Base-by-base conservation (phyloP, 2,329 filamentous ascomycete species). In the Calonectria hongkongensis region DNA sequence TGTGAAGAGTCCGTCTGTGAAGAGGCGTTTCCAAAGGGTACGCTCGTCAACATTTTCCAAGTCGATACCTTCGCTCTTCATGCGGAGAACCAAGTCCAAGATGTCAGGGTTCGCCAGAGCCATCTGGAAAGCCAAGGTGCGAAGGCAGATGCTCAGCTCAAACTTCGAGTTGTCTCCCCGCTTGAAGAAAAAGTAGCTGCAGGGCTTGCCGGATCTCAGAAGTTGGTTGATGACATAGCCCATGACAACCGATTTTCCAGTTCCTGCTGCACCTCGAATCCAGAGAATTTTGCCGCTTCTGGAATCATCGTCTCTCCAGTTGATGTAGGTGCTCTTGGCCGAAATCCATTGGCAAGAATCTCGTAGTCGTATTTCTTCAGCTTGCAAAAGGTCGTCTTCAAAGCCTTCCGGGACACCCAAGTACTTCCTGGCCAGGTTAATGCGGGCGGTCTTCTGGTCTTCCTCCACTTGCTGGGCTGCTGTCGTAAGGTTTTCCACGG, bases 201-300 rank as follows among this genome's bases (percentile, higher is more conserved):
- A 69, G 2, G 9, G 64, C 66, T 36, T 51, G 16, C 39, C 69
- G 16, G 28, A 71, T 25, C 16, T 47, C 25, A 47, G 67, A 4
- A 84, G 73, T 8, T 81, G 74, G 15, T 83, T 76, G 39, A 85
- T 76, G 21, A 84, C 68, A 64, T 82, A 80, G 16, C 80, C 78
- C 1, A 79, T 74, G 27, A 85, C 71, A 18, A 85, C 75, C 0
- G 83, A 85, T 70, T 85, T 85, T 12, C 84, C 84, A 9, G 79
- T 75, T 4, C 74, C 84, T 12, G 84, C 79, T 16, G 75, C 76
- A 2, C 83, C 84, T 12, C 78, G 79, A 28, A 73, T 48, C 74
- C 74, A 76, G 27, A 75, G 64, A 15, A 54, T 68, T 13, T 60
- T 76, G 27, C 58, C 58, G 39, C 63, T 68, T 25, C 13, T 58